Percentiles rank a stretch among this genome's conserved stretches.
Evolutionary conservation across 1,284 basidiomycete genomes (phyloP).

Genomic region (Cerioporus squamosus): DNA sequence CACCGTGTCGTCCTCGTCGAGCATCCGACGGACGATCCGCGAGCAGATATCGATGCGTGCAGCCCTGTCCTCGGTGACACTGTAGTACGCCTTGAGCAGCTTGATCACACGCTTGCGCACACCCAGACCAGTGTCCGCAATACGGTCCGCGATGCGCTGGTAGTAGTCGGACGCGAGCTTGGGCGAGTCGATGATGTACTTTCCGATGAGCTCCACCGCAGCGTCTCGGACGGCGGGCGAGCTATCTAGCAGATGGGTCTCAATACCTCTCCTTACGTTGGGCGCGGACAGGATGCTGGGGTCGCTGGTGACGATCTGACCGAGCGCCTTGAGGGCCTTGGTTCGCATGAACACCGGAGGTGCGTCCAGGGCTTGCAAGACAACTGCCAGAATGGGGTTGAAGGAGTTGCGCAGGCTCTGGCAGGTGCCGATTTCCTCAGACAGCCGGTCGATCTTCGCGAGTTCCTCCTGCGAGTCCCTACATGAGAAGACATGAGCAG

Average conservation of each 20-base stretch:
- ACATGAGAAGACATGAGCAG: not conserved
- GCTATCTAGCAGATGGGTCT: slow-evolving; percentile 86
- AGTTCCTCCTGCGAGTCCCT: slow-evolving; percentile 70
- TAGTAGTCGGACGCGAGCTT: slow-evolving; percentile 88
- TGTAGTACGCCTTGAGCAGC: slow-evolving; percentile 84
- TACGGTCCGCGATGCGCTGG: slow-evolving; percentile 82
- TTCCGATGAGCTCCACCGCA: slow-evolving; percentile 94
- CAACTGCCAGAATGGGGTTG: slow-evolving; percentile 77
- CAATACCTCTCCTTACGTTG: slow-evolving; percentile 82
- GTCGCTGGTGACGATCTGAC: slow-evolving; percentile 86
- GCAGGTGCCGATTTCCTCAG: slow-evolving; percentile 77
- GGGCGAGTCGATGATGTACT: slow-evolving; percentile 89
- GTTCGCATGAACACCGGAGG: slow-evolving; percentile 87
- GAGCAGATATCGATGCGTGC: slow-evolving; percentile 83
- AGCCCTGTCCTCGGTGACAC: slow-evolving; percentile 57
- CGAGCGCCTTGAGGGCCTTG: slow-evolving; percentile 87
- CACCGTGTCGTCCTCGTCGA: slow-evolving; percentile 93
- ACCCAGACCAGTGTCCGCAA: slow-evolving; percentile 91
- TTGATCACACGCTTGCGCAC: slow-evolving; percentile 97
- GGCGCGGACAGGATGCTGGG: slow-evolving; percentile 75
- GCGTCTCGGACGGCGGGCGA: slow-evolving; percentile 95
- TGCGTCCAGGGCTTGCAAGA: slow-evolving; percentile 79
- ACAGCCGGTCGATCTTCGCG: slow-evolving; percentile 63
- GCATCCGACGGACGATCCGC: slow-evolving; percentile 81
- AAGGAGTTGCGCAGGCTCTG: slow-evolving; percentile 80